phyloP scores from a whole-genome alignment of 2,329 filamentous ascomycete genomes.

The Mycosphaerelloides madeirae region DNA sequence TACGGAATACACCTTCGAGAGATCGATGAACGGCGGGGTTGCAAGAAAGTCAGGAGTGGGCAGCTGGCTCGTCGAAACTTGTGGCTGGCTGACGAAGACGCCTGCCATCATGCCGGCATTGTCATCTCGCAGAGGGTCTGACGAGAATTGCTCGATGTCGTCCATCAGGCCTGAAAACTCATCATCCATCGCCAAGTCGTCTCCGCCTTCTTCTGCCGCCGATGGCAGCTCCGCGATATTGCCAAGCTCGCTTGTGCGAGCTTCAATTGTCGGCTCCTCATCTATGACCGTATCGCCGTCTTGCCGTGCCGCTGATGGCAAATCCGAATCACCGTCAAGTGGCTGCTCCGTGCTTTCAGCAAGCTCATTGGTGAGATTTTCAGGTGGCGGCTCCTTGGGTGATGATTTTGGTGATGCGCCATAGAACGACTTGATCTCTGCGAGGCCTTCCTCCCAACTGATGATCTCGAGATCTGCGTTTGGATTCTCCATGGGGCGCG shows the following conservation, averaged over 20 bases:
- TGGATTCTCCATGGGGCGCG: background rate
- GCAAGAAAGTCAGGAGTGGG: background rate
- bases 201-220: background rate
- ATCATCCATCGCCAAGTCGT: background rate
- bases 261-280: background rate
- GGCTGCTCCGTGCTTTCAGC: background rate
- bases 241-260: background rate
- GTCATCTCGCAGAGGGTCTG: too few relatives aligned
- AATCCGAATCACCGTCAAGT: background rate
- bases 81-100: background rate
- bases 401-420: background rate
- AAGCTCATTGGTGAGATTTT: background rate
- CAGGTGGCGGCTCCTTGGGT: background rate
- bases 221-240: background rate
- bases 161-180: constrained; percentile 1
- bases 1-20: background rate
- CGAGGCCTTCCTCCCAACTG: constrained; percentile 11
- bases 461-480: background rate
- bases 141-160: constrained; percentile 5
- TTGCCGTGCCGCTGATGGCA: background rate
- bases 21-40: background rate
- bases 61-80: too few relatives aligned
- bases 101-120: background rate
- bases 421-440: constrained; percentile 15
- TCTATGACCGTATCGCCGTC: background rate